These are phyloP conservation scores for Pseudozyma tsukubaensis DNA, from an alignment of 1,284 basidiomycete species.

Conservation along the genomic window DNA sequence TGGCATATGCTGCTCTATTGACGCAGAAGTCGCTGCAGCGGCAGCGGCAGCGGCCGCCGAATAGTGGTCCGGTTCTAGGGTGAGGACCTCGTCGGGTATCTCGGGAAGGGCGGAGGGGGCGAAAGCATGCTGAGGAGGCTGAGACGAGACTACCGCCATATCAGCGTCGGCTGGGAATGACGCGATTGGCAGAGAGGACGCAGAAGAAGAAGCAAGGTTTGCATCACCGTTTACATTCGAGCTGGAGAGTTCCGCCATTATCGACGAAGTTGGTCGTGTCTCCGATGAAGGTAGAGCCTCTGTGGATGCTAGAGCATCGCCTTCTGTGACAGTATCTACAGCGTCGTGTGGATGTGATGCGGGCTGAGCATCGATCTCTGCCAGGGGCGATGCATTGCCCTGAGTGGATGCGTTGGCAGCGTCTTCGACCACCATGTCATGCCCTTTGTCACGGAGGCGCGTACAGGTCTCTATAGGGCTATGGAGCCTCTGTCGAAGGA, in stretches of 20 bases:
- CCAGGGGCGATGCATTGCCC: constrained; percentile 6
- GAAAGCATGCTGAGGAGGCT: constrained; percentile 24
- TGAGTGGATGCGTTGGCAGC: constrained; percentile 10
- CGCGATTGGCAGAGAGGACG: background rate
- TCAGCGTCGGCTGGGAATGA: constrained; percentile 13
- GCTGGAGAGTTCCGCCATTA: background rate
- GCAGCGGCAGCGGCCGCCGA: constrained; percentile 1
- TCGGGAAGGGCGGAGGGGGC: constrained; percentile 29
- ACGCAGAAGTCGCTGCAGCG: constrained; percentile 6
- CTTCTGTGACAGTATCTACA: background rate
- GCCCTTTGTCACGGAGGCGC: constrained; percentile 18
- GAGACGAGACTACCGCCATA: constrained; percentile 6
- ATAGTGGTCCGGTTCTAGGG: constrained; percentile 20
- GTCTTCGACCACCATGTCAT: constrained; percentile 38
- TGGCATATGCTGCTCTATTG: constrained; percentile 16
- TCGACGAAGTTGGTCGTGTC: background rate
- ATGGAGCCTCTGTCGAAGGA: constrained; percentile 13
- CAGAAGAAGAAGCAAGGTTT: constrained; percentile 5
- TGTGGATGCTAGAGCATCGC: constrained; percentile 2
- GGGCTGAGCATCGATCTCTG: constrained; percentile 13
- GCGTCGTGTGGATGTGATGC: constrained; percentile 10
- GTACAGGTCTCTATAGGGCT: background rate
- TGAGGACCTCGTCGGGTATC: constrained; percentile 43
- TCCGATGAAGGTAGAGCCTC: constrained; percentile 4
- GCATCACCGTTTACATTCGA: constrained; percentile 4